Percentiles rank a stretch among this genome's conserved stretches.
Conservation (phyloP, 2,329 filamentous ascomycete genomes). For the Cordyceps tenuipes region DNA sequence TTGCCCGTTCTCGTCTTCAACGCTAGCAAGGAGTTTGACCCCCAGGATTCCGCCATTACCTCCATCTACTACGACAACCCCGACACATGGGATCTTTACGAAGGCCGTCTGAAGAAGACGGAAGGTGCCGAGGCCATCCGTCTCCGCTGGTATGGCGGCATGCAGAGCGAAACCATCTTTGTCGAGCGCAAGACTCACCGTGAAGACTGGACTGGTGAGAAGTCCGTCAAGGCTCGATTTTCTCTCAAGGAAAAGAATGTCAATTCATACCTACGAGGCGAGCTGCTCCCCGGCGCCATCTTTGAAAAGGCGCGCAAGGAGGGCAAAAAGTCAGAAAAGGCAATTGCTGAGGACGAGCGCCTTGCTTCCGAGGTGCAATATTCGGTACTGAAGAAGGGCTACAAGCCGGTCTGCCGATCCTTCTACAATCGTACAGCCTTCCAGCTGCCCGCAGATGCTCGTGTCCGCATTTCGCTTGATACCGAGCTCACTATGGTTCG, state of each 20-base stretch:
- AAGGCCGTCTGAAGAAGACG: constrained; percentile 91
- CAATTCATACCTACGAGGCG: constrained; percentile 78
- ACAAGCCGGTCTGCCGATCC: constrained; percentile 82
- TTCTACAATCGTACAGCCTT: constrained; percentile 99
- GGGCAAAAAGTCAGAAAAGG: constrained; percentile 85
- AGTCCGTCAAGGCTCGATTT: constrained; percentile 97
- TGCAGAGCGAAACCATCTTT: constrained; percentile 92
- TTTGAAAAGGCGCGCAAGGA: constrained; percentile 96
- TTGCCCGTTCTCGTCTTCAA: constrained; percentile 96
- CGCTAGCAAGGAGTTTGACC: constrained; percentile 89
- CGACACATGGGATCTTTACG: constrained; percentile 87
- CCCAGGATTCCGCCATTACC: constrained; percentile 85
- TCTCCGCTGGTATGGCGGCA: constrained; percentile 93
- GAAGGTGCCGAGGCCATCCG: constrained; percentile 96
- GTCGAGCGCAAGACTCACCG: constrained; percentile 97
- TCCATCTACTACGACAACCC: constrained; percentile 98
- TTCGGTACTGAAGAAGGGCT: constrained; percentile 76
- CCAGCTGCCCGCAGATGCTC: constrained; percentile 89
- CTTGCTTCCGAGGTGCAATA: constrained; percentile 91
- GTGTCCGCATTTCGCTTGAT: constrained; percentile 92
- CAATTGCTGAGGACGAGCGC: constrained; percentile 84
- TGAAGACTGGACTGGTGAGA: constrained; percentile 98
- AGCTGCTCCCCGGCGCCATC: constrained; percentile 76
- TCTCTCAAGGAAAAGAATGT: constrained; percentile 95
- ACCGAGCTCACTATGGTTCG: constrained; percentile 92